Conservation (phyloP, 106 monocot species). For the Agapanthus africanus region DNA sequence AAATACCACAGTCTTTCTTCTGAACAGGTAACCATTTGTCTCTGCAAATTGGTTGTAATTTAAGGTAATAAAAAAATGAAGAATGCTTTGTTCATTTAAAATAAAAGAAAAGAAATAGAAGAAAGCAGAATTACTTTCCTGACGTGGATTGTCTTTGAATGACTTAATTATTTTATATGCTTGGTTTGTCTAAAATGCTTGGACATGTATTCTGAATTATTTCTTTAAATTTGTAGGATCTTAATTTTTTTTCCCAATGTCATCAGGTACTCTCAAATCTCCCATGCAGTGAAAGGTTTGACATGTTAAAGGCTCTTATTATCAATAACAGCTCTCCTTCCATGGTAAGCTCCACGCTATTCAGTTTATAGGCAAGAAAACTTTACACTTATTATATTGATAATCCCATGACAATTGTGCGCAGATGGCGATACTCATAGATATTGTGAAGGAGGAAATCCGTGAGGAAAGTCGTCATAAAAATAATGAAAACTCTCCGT, state of each 20-base stretch:
- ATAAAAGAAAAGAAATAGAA: too few relatives aligned
- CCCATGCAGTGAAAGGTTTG: conserved; percentile 50
- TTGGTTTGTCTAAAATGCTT: background rate
- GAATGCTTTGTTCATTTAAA: too few relatives aligned
- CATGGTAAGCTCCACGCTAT: conserved; percentile 39
- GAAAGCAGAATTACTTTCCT: background rate
- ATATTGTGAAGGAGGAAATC: conserved; percentile 60
- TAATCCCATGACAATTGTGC: background rate
- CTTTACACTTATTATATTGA: background rate
- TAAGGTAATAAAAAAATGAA: too few relatives aligned
- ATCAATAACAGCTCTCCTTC: conserved; percentile 61
- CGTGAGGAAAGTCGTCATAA: conserved; percentile 14
- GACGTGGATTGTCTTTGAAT: background rate
- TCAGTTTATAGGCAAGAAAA: background rate
- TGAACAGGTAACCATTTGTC: too few relatives aligned
- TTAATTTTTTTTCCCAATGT: background rate
- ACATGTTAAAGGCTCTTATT: conserved; percentile 66
- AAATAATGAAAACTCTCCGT: conserved; percentile 8
- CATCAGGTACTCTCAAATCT: conserved; percentile 75
- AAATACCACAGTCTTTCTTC: too few relatives aligned
- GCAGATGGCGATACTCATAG: conserved; percentile 82
- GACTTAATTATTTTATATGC: background rate
- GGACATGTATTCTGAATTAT: background rate
- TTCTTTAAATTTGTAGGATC: conserved; percentile 7
- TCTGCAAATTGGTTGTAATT: too few relatives aligned